Base-by-base conservation (phyloP, 1,284 basidiomycete genomes). In the Calocybe gambosa region DNA sequence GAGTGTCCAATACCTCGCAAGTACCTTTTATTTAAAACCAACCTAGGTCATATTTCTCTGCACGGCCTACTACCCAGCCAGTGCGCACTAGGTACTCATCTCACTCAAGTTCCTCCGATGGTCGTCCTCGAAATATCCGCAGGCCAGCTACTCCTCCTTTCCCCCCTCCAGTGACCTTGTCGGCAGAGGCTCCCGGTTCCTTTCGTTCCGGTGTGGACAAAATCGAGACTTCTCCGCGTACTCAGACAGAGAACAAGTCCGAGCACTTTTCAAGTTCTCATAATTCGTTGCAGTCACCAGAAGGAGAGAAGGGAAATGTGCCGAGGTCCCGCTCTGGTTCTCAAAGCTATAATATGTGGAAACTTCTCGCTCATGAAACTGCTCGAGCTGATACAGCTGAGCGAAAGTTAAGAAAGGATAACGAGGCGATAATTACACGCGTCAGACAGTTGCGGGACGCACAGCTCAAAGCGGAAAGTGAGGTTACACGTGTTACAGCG, bases 401-500 rank as follows among this genome's bases (percentile, higher is more conserved):
- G 20, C 37, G 21, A n/a, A 47, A 38, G 13, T 39, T 54, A 16
- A 34, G 25, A 1, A 47, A 18, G 25, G 48, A 52, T 13, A 18
- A 43, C 16, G 48, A 50, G 21, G 50, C 43, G 1, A 36, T 54
- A 1, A 38, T 55, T 25, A 20, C 34, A n/a, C 52, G 49, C 28
- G 50, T 55, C 12, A 41, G 23, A 23, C 43, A 41, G 16, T 44
- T 46, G 9, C 48, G 36, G 21, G 52, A 48, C 18, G 52, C 48
- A 16, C 47, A 49, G 29, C 33, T 41, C 2, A 36, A 40, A 25
- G 18, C 43, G 1, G 62, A 68, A 21, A 53, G 55, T 13, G 63
- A 66, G 10, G 48, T 71, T 4, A 47, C 54, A 6, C 57, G 54
- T 3, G 60, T 62, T 7, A 58, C 55, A 28, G 58, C 67, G 23